phyloP scores from a whole-genome alignment of 257 asterid genomes.

The Fraxinus cuspidata region DNA sequence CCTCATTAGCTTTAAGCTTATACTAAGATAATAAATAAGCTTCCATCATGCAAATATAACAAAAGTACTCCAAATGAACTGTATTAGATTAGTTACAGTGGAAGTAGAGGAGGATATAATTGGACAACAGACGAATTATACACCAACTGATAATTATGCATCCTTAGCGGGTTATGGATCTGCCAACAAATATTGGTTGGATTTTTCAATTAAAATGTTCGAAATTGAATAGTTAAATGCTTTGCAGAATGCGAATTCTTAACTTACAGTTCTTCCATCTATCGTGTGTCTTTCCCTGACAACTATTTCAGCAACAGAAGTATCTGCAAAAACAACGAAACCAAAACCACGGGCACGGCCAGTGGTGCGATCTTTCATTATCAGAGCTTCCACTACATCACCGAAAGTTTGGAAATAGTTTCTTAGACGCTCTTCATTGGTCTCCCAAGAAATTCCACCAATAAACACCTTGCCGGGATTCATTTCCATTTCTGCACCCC shows the following conservation, averaged over 20 bases:
- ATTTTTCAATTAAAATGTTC: neutral
- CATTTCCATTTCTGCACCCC: slow-evolving; percentile 71
- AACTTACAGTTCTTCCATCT: slow-evolving; percentile 90
- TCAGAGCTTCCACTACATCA: slow-evolving; percentile 82
- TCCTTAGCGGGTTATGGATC: neutral
- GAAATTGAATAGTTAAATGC: slow-evolving; percentile 14
- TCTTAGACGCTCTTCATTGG: slow-evolving; percentile 76
- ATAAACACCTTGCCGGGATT: slow-evolving; percentile 81
- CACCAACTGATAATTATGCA: neutral
- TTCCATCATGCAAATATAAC: slow-evolving; percentile 14
- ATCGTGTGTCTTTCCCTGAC: slow-evolving; percentile 79
- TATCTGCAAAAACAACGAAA: slow-evolving; percentile 75
- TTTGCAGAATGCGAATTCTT: slow-evolving; percentile 7
- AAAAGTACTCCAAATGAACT: neutral
- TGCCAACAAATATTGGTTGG: neutral
- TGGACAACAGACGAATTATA: neutral
- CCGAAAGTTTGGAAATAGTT: slow-evolving; percentile 83
- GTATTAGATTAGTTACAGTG: neutral
- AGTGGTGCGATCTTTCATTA: slow-evolving; percentile 89
- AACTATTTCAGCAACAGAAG: slow-evolving; percentile 85
- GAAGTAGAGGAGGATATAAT: neutral
- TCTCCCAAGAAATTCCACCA: slow-evolving; percentile 99
- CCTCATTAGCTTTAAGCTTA: neutral
- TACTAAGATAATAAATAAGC: neutral
- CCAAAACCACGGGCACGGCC: slow-evolving; percentile 99